phyloP scores from a whole-genome alignment of 129 eudicot genomes.

The Flaveria linearis region DNA sequence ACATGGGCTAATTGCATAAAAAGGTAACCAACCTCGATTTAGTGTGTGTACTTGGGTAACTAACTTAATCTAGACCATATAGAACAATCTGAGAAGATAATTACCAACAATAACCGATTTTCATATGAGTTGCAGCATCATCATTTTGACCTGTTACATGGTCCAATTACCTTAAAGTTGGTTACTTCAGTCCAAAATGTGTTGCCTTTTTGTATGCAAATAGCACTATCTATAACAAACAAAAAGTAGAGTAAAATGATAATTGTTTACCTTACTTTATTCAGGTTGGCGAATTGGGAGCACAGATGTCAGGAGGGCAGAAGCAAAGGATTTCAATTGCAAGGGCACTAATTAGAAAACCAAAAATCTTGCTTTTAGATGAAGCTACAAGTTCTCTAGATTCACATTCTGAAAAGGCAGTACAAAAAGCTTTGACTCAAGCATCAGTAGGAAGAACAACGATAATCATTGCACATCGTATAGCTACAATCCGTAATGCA shows the following conservation, averaged over 20 bases:
- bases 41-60: too few species aligned
- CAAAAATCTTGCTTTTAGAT: constrained; percentile 36
- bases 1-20: neutral
- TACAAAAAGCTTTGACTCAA: constrained; percentile 36
- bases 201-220: neutral
- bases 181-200: neutral
- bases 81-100: too few species aligned
- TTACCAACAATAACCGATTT: too few species aligned
- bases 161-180: neutral
- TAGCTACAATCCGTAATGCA: constrained; percentile 19
- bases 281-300: constrained; percentile 42
- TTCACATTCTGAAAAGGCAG: constrained; percentile 30
- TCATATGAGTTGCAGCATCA: neutral
- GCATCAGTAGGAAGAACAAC: constrained; percentile 37
- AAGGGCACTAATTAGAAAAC: constrained; percentile 37
- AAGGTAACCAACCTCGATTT: neutral
- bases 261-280: neutral
- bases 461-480: constrained; percentile 35
- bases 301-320: constrained; percentile 45
- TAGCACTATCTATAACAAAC: neutral
- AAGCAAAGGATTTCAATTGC: constrained; percentile 43
- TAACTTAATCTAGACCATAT: too few species aligned
- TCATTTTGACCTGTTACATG: neutral
- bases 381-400: constrained; percentile 47
- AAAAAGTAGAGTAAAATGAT: neutral